Conservation (phyloP, 73 alveolate species). For the Stentor coeruleus region DNA sequence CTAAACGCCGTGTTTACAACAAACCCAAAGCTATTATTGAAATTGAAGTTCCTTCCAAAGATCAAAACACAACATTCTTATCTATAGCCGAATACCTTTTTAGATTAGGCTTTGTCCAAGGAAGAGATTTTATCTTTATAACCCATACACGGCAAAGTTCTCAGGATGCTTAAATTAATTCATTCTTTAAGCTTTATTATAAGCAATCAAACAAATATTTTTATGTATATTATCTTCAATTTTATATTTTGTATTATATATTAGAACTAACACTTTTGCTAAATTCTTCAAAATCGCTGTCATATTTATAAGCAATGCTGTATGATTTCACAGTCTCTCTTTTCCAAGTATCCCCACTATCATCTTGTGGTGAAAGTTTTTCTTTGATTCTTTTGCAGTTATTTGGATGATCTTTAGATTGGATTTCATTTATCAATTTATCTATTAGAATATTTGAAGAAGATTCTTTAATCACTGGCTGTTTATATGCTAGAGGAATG, state of each 20-base stretch:
- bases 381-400: not conserved
- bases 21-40: not conserved
- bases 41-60: not conserved
- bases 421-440: not conserved
- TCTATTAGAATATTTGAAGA: not conserved
- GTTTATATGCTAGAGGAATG: not conserved
- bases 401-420: slow-evolving; percentile 8
- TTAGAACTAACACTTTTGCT: not conserved
- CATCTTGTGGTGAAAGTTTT: not conserved
- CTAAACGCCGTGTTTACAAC: not conserved
- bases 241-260: no score
- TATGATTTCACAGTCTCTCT: not conserved
- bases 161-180: no score
- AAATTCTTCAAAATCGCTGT: slow-evolving; percentile 14
- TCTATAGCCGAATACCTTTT: not conserved
- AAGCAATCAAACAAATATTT: no score
- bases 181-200: no score
- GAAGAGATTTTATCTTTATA: not conserved
- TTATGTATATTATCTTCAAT: no score
- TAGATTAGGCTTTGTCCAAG: not conserved
- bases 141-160: no score
- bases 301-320: slow-evolving; percentile 11
- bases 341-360: not conserved
- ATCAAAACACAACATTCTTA: not conserved
- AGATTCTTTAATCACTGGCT: not conserved